These are phyloP conservation scores for Noccaea caerulescens DNA, from an alignment of 345 rosid genomes.

Conservation along the genomic window DNA sequence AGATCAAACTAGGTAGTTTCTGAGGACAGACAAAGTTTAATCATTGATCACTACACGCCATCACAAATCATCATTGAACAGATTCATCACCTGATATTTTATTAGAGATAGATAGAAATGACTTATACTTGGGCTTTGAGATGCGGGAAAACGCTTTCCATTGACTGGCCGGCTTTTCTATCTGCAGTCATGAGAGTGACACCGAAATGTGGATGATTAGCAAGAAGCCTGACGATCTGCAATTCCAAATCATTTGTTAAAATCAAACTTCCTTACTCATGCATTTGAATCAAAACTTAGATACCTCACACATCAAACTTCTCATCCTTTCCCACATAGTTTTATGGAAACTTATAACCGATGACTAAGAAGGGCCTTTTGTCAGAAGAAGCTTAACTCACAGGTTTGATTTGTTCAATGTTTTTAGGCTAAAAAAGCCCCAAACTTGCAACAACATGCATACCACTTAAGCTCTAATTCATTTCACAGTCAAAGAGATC, in stretches of 20 bases:
- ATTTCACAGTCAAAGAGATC: neutral
- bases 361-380: too few relatives aligned
- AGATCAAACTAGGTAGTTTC: conserved; percentile 80
- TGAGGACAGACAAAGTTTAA: conserved; percentile 39
- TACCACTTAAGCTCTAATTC: conserved; percentile 19
- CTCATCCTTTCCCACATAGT: too few relatives aligned
- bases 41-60: neutral
- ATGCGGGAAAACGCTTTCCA: conserved; percentile 88
- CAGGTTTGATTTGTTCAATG: neutral
- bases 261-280: too few relatives aligned
- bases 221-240: conserved; percentile 85
- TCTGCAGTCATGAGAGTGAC: conserved; percentile 93
- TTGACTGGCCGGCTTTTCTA: conserved; percentile 95
- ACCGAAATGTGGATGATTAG: conserved; percentile 74
- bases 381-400: too few relatives aligned
- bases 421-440: conserved; percentile 7
- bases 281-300: too few relatives aligned
- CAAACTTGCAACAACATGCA: conserved; percentile 19
- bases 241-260: conserved; percentile 28
- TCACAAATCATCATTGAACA: neutral
- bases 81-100: neutral
- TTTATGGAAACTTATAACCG: too few relatives aligned
- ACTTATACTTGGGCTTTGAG: conserved; percentile 64
- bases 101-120: neutral
- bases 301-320: too few relatives aligned